Conservation (phyloP, 2,329 filamentous ascomycete genomes). For the Colletotrichum phormii region DNA sequence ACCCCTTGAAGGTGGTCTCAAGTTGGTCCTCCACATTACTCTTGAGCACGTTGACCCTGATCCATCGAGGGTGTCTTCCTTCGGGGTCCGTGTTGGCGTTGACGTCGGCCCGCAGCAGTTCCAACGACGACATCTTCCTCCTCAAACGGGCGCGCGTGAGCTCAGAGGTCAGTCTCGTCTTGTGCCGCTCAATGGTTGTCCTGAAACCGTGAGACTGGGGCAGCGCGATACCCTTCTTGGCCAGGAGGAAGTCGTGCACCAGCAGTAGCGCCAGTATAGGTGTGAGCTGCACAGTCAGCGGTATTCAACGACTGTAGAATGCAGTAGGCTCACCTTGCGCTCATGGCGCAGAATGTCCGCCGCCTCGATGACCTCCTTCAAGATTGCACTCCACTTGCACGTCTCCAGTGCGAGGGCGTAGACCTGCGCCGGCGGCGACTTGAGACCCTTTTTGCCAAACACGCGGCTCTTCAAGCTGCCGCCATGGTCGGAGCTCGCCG, state of each 20-base stretch:
- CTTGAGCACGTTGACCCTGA: conserved; percentile 85
- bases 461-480: conserved; percentile 90
- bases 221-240: conserved; percentile 85
- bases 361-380: conserved; percentile 91
- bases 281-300: conserved; percentile 70
- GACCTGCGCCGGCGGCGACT: conserved; percentile 82
- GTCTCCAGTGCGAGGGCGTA: conserved; percentile 90
- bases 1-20: conserved; percentile 77
- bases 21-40: conserved; percentile 79
- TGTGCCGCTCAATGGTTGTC: conserved; percentile 81
- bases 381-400: conserved; percentile 87
- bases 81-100: conserved; percentile 63
- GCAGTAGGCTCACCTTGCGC: conserved; percentile 73
- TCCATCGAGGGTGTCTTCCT: conserved; percentile 84
- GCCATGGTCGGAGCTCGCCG: conserved; percentile 70
- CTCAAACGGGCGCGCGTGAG: conserved; percentile 83
- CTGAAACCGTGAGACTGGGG: conserved; percentile 83
- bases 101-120: conserved; percentile 71
- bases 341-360: conserved; percentile 82
- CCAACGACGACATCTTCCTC: conserved; percentile 75
- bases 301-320: no score
- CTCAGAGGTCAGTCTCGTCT: conserved; percentile 82
- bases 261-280: conserved; percentile 85
- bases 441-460: conserved; percentile 79
- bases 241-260: conserved; percentile 85